Base-by-base conservation (phyloP, 768 basidiomycete species). In the Xanthoconium purpureum region DNA sequence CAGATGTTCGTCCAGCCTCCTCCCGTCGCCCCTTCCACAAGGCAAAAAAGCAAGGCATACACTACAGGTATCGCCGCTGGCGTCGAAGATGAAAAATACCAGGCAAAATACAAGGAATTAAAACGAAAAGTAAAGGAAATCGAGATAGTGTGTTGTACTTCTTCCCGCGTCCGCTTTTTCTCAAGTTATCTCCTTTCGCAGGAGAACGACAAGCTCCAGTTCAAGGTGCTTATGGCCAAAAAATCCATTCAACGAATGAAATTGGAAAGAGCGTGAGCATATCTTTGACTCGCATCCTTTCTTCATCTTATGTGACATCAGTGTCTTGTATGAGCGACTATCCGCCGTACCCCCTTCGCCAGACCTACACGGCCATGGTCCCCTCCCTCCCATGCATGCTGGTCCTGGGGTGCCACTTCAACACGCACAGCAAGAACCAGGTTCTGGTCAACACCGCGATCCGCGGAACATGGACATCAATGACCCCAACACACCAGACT, bases 161-260 rank as follows among this genome's bases (percentile, higher is more conserved):
- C 35, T 39, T 18, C 24, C 28, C 46, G 40, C 38, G 14, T 47
- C 45, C 57, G 37, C 50, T 52, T 37, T 47, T 50, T 61, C 35
- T 54, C 18, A 15, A 15, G 48, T 39, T 2, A 32, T 53, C 32
- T 60, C 49, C 52, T 9, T 43, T 47, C 65, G 40, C 67, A 94
- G 91, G 90, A 93, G 73, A 94, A 94, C 73, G 91, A 93, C 78
- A 91, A 87, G 73, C 80, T 94, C 56, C 83, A 88, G 68, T 84
- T 85, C 78, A 89, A 91, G 71, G 83, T 91, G 37, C 75, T 90
- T 30, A 79, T 86, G 67, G 84, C 90, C 32, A 92, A 89, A 72
- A 84, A 85, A 63, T 87, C 83, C 65, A 91, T 94, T 42, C 89
- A 91, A 70, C 80, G 91, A 40, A 88, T 92, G 83, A 88, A 91